Conservation (phyloP, 2,329 filamentous ascomycete genomes). For the Alternaria incomplexa region DNA sequence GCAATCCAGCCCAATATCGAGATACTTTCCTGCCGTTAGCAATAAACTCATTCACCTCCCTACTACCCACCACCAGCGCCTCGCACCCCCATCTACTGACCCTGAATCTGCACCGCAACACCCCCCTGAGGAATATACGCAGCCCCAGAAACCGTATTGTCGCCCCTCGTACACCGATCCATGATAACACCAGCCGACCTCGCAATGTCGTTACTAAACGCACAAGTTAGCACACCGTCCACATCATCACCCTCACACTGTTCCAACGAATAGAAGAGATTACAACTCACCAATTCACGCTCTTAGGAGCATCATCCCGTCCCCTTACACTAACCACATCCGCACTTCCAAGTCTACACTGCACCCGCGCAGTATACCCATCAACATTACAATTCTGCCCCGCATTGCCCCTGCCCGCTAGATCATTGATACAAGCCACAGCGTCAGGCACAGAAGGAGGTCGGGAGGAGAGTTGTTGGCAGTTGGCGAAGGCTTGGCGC, state of each 20-base stretch:
- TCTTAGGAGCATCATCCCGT: background rate
- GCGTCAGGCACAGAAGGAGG: background rate
- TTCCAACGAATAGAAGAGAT: no score
- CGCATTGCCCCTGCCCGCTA: background rate
- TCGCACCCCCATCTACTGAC: background rate
- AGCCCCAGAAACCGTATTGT: slow-evolving; percentile 8
- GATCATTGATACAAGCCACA: background rate
- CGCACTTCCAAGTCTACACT: background rate
- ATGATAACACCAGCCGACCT: slow-evolving; percentile 6
- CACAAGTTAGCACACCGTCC: background rate
- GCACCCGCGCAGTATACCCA: background rate
- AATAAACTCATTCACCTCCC: no score
- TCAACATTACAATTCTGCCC: background rate
- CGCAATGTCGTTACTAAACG: slow-evolving; percentile 3
- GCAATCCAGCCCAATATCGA: background rate
- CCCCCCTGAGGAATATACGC: slow-evolving; percentile 4
- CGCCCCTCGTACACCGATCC: slow-evolving; percentile 8
- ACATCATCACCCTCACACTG: no score
- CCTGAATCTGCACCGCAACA: slow-evolving; percentile 2
- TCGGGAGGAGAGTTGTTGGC: background rate
- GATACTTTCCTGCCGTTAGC: background rate
- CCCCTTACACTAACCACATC: slow-evolving; percentile 5
- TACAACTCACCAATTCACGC: slow-evolving; percentile 8
- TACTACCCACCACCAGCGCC: background rate
- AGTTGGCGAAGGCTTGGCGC: background rate